Base-by-base conservation (phyloP, 805 yeast genomes). In the Schwanniomyces polymorphus region DNA sequence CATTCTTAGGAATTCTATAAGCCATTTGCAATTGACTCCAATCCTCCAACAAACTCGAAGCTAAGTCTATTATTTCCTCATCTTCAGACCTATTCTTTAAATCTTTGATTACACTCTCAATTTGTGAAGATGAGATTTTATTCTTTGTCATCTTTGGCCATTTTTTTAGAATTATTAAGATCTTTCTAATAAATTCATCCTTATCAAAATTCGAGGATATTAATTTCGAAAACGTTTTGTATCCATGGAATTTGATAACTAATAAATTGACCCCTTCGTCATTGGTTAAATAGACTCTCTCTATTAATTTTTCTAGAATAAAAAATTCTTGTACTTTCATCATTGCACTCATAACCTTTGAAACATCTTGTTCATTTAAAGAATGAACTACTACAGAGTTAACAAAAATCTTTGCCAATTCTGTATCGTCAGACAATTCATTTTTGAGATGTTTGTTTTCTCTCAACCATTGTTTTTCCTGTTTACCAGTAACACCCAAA, bases 161-260 rank as follows among this genome's bases (percentile, higher is more conserved):
- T 47, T 64, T 64, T 26, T 61, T 59, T 71, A 94, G 72, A 17
- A 90, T 78, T 39, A 72, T 74, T 39, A 92, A 67, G 14, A 88
- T 76, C 55, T 74, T 64, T 3, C 57, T 50, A 5, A 79, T 68
- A 40, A 85, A 60, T 0, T 65, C 70, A 37, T 54, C 57, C 8
- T 49, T 40, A 11, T 55, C 55, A 40, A 61, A 37, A 42, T 53
- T 55, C 9, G 67, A 70, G 50, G 75, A 74, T 44, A 91, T 60
- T 5, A 88, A 67, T 11, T 83, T 78, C 12, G 87, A 80, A 44
- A 91, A 72, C 16, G 94, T 84, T 59, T 85, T 85, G 65, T 90
- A 88, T 10, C 98, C 99, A 63, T 91, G 99, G 59, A 90, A 75
- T 50, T 84, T 79, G 57, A 89, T 81, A 38, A 91, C 81, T 27